phyloP scores from a whole-genome alignment of 164 flowering plant species.

The Sedum album region DNA sequence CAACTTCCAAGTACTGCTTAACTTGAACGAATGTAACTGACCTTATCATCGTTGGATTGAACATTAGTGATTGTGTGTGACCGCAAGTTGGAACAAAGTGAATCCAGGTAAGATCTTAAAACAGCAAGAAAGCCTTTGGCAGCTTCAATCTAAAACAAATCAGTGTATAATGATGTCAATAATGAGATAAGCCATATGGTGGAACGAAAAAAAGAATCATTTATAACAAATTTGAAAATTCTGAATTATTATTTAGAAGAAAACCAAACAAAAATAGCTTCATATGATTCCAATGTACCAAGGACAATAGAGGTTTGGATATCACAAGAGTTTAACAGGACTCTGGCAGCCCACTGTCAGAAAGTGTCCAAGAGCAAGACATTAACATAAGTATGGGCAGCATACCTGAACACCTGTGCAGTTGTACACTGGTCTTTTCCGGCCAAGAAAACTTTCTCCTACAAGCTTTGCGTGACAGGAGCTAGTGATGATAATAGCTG shows the following conservation, averaged over 20 bases:
- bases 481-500: constrained; percentile 58
- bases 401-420: constrained; percentile 87
- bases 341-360: background rate
- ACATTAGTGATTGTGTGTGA: too few relatives aligned
- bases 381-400: background rate
- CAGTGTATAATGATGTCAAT: background rate
- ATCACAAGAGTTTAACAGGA: background rate
- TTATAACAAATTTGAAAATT: too few relatives aligned
- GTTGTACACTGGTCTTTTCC: constrained; percentile 70
- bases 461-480: constrained; percentile 84
- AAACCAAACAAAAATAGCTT: background rate
- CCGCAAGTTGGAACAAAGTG: too few relatives aligned
- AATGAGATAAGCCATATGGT: background rate
- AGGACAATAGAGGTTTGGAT: background rate
- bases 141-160: constrained; percentile 62
- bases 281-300: background rate
- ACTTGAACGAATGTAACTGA: constrained; percentile 13
- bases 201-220: too few relatives aligned
- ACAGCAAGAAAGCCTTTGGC: constrained; percentile 72
- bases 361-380: background rate
- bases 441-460: constrained; percentile 84
- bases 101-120: constrained; percentile 78
- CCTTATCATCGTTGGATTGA: constrained; percentile 96
- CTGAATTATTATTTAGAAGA: too few relatives aligned
- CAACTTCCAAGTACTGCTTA: background rate